Conservation (phyloP, 805 yeast genomes). For the Teunomyces cretensis region DNA sequence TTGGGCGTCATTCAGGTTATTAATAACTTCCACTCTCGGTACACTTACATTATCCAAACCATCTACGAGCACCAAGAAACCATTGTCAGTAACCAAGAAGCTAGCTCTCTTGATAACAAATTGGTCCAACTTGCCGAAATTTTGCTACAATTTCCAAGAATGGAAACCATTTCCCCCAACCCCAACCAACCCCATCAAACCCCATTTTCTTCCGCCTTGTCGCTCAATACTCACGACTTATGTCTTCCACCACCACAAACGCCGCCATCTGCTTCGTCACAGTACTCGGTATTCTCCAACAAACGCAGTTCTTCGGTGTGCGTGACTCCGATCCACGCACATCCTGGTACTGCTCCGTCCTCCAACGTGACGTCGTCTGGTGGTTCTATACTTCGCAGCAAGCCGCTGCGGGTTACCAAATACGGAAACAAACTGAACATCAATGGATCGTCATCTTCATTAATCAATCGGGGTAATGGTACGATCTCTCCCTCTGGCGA, state of each 20-base stretch:
- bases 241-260: constrained; percentile 27
- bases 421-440: not conserved
- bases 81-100: constrained; percentile 12
- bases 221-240: constrained; percentile 6
- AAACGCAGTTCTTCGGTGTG: constrained; percentile 19
- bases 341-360: not conserved
- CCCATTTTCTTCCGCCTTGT: constrained; percentile 3
- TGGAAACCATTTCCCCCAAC: constrained; percentile 1
- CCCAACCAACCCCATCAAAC: constrained; percentile 6
- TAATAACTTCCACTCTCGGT: constrained; percentile 24
- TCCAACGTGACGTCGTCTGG: constrained; percentile 6
- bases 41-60: constrained; percentile 17
- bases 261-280: constrained; percentile 45
- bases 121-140: constrained; percentile 24
- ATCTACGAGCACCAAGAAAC: constrained; percentile 23
- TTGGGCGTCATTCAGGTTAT: constrained; percentile 55
- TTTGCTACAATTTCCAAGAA: constrained; percentile 24
- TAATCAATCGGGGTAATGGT: not conserved
- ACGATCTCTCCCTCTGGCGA: constrained; percentile 3
- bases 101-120: constrained; percentile 13
- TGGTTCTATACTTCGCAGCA: constrained; percentile 6
- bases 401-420: constrained; percentile 12
- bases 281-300: constrained; percentile 36
- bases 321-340: constrained; percentile 25
- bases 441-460: constrained; percentile 1